phyloP scores from a whole-genome alignment of 192 early-diverging fungal genomes.

The Podila minutissima region DNA sequence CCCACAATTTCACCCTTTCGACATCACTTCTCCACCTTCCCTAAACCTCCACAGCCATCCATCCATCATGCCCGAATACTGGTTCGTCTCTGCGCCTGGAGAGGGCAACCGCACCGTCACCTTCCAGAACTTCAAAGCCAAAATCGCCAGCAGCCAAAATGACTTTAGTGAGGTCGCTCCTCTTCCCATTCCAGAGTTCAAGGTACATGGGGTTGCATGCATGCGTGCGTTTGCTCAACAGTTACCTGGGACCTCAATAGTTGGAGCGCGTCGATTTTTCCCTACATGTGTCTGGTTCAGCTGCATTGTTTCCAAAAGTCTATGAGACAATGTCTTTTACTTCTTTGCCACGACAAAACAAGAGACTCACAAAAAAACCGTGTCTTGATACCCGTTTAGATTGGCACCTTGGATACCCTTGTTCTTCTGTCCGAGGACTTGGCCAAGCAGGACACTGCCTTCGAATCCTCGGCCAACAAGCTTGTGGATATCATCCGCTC shows the following conservation, averaged over 20 bases:
- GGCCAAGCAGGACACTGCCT: slow-evolving; percentile 80
- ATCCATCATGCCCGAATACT: slow-evolving; percentile 48
- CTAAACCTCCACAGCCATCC: not conserved
- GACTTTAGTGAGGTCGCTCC: slow-evolving; percentile 87
- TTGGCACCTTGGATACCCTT: slow-evolving; percentile 95
- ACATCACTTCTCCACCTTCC: not conserved
- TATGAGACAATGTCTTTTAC: not conserved
- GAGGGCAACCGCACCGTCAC: slow-evolving; percentile 79
- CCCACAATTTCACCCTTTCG: not conserved
- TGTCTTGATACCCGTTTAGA: slow-evolving; percentile 55
- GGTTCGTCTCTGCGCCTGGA: slow-evolving; percentile 75
- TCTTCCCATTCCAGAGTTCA: slow-evolving; percentile 91
- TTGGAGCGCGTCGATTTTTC: not conserved
- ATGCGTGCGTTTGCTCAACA: not conserved
- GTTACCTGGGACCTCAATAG: not conserved
- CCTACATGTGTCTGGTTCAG: too few species aligned
- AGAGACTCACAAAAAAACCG: not conserved
- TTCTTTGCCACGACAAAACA: not conserved
- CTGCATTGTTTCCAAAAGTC: not conserved
- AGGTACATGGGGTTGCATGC: slow-evolving; percentile 59
- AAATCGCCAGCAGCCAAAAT: slow-evolving; percentile 63
- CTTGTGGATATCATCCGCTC: slow-evolving; percentile 85
- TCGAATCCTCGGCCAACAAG: slow-evolving; percentile 82
- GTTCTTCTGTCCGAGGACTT: slow-evolving; percentile 96
- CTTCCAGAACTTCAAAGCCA: slow-evolving; percentile 77